These are phyloP conservation scores for Epichloe sibirici DNA, from an alignment of 2,329 filamentous ascomycete species.

Conservation along the genomic window DNA sequence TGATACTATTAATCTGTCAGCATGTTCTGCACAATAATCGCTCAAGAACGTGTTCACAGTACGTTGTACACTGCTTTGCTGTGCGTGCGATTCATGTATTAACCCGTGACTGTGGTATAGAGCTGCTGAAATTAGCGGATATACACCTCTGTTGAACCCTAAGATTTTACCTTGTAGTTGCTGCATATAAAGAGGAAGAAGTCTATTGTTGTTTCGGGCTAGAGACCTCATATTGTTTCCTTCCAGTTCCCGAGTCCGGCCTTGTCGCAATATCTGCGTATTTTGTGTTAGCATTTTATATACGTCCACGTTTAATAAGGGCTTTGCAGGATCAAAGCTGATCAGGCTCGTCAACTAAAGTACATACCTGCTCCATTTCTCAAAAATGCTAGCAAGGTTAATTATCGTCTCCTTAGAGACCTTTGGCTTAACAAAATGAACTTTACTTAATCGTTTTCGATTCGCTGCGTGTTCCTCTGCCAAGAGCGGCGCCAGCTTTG, in stretches of 20 bases:
- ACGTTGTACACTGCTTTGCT: constrained; percentile 17
- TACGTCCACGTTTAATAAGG: background rate
- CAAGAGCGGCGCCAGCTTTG: background rate
- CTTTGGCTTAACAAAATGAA: background rate
- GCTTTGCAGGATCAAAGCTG: background rate
- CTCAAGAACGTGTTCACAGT: too few relatives aligned
- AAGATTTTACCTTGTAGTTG: constrained; percentile 14
- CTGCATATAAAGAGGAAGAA: constrained; percentile 15
- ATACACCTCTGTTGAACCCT: constrained; percentile 12
- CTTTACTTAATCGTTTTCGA: background rate
- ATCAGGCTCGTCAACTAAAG: background rate
- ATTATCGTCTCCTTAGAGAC: background rate
- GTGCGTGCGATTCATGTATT: constrained; percentile 14
- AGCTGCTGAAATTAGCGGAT: constrained; percentile 17
- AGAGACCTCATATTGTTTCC: background rate
- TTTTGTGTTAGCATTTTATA: background rate
- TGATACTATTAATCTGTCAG: too few relatives aligned
- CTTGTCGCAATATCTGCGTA: constrained; percentile 1
- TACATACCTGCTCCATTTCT: background rate
- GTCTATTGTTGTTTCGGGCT: constrained; percentile 11
- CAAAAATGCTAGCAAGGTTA: background rate
- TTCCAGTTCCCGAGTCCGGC: background rate
- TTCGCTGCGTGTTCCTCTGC: background rate
- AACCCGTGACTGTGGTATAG: constrained; percentile 12
- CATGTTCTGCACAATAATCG: too few relatives aligned